Base-by-base conservation (phyloP, 192 early-diverging fungal genomes). In the Thoreauomyces humboldtii region DNA sequence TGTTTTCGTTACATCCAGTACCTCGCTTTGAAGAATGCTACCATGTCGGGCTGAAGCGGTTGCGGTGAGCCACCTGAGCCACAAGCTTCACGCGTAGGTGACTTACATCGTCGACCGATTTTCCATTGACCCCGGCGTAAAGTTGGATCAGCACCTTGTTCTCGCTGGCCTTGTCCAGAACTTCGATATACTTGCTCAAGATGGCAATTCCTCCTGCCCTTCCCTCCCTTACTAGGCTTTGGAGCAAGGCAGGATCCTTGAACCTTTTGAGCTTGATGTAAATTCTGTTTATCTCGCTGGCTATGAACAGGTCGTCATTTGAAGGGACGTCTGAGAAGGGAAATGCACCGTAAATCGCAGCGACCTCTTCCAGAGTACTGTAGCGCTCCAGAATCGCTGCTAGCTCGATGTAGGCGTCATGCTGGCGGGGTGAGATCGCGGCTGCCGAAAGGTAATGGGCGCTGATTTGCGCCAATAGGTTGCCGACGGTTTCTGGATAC, bases 381-480 rank as follows among this genome's bases (percentile, higher is more conserved):
- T 70, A 51, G 2, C 72, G 29, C 59, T 77, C 72, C 7, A 77
- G 56, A 19, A 82, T 7, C 12, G 57, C 28, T 3, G 51, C 77
- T 9, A 82, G 55, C 44, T 82, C 81, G 52, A 79, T 82, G 65
- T 82, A 82, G 14, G 77, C 64, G 61, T 82, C 81, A 51, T 75
- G 73, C 12, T 27, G 25, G 31, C 37, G n/a, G 5, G 65, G 65
- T 2, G 55, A 41, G 7, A 65, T 54, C 28, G 12, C 43, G 21
- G 74, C 65, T 5, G 70, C 73, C 2, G 32, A 7, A n/a, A 31
- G 25, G 35, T 68, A 73, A 32, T 61, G 48, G 4, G 5, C 29
- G 28, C n/a, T 11, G 32, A 59, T 57, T 15, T 52, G 24, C 3
- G n/a, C 12, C 12, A 59, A 9, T 9, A 59, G 37, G 7, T 28